phyloP scores from a whole-genome alignment of 2,329 filamentous ascomycete species.

The Ascosphaera pollenicola region DNA sequence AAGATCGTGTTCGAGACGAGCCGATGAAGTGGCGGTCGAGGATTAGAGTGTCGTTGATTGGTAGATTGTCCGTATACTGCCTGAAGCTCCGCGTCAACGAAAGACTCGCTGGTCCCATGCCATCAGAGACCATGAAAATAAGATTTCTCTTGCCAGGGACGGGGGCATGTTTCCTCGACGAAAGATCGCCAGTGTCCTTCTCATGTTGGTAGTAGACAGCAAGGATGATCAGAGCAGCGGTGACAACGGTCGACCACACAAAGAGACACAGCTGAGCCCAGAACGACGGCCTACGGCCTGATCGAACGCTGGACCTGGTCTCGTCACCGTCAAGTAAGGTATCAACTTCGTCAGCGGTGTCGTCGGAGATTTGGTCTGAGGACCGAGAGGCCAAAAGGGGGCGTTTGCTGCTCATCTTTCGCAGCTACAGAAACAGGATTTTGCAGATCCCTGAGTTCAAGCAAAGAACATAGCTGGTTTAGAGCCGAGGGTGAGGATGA shows the following conservation, averaged over 20 bases:
- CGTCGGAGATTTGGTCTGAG: background rate
- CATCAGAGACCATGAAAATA: conserved; percentile 97
- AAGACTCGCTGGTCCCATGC: conserved; percentile 88
- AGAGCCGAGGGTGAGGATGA: too few species aligned
- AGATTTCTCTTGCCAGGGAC: conserved; percentile 59
- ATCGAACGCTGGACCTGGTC: conserved; percentile 1
- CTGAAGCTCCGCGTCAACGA: conserved; percentile 70
- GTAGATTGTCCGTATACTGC: conserved; percentile 53
- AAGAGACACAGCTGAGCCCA: conserved; percentile 61
- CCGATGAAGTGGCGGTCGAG: conserved; percentile 84
- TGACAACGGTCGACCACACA: conserved; percentile 63
- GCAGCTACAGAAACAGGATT: conserved; percentile 63
- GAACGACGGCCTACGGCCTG: conserved; percentile 27
- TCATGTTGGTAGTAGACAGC: conserved; percentile 57
- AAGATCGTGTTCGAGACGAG: conserved; percentile 66
- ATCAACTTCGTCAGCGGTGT: background rate
- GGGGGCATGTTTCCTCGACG: conserved; percentile 15
- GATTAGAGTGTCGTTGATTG: conserved; percentile 50
- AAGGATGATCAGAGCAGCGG: conserved; percentile 53
- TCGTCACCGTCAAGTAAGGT: conserved; percentile 3
- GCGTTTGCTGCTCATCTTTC: background rate
- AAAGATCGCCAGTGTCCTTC: conserved; percentile 12
- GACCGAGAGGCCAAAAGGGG: background rate
- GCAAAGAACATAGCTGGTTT: too few species aligned
- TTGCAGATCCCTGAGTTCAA: too few species aligned